phyloP scores from a whole-genome alignment of 1,139 yeast genomes.

The Protomyces gravidus region DNA sequence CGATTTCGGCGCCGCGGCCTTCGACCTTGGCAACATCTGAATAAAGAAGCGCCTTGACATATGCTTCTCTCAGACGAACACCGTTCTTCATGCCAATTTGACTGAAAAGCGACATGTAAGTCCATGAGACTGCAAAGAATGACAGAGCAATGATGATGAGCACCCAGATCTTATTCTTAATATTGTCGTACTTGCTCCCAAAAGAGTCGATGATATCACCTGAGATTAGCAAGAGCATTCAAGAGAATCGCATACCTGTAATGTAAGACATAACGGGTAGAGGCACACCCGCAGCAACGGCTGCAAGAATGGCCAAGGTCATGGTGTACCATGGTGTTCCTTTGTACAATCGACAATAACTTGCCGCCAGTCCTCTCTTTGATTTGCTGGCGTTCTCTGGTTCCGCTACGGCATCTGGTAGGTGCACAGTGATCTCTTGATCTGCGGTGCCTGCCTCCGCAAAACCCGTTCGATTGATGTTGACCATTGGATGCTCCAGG shows the following conservation, averaged over 20 bases:
- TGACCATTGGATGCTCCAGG: not conserved
- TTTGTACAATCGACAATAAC: not conserved
- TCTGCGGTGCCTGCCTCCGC: not conserved
- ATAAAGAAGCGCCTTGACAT: constrained; percentile 2
- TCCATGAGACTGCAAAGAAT: constrained; percentile 2
- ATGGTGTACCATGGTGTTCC: not conserved
- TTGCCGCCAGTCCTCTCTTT: not conserved
- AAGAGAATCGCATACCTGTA: not conserved
- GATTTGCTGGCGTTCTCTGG: not conserved
- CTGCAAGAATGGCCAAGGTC: constrained; percentile 3
- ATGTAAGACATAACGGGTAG: constrained; percentile 7
- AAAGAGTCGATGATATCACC: constrained; percentile 8
- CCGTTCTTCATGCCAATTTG: constrained; percentile 1
- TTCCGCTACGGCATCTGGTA: not conserved
- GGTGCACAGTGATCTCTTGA: not conserved
- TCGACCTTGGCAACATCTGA: not conserved
- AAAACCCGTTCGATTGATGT: not conserved
- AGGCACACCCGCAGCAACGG: constrained; percentile 9
- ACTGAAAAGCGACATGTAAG: not conserved
- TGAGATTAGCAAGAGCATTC: not conserved
- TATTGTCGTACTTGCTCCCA: not conserved
- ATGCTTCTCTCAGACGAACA: not conserved
- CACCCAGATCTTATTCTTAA: not conserved
- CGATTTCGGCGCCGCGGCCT: not conserved
- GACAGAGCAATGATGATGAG: constrained; percentile 2